Percentiles rank a stretch among this genome's conserved stretches.
These are phyloP conservation scores for Aurantiochytrium sp. DNA, from an alignment of 108 stramenopile genomes.

Conservation along the genomic window DNA sequence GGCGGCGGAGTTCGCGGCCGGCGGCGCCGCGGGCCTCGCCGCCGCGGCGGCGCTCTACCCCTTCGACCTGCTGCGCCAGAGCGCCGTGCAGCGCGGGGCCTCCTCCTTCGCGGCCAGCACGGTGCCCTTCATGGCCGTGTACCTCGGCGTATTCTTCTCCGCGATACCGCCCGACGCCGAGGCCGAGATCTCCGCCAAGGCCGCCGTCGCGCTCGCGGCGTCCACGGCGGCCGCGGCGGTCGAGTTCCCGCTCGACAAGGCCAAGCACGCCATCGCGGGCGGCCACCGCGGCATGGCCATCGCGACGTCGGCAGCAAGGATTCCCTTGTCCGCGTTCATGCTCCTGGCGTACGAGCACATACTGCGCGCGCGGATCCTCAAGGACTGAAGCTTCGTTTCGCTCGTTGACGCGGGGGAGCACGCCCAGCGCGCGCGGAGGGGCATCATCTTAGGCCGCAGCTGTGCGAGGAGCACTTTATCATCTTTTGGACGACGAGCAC, in stretches of 20 bases:
- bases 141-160: not conserved
- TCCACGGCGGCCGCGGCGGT: not conserved
- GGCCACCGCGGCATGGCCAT: not conserved
- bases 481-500: too few relatives aligned
- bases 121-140: not conserved
- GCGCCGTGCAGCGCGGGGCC: not conserved
- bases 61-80: not conserved
- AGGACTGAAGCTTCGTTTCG: too few relatives aligned
- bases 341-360: not conserved
- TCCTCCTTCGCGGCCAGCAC: not conserved
- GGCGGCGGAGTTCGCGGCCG: not conserved
- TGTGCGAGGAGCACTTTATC: too few relatives aligned
- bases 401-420: too few relatives aligned
- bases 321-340: not conserved
- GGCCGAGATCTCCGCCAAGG: not conserved
- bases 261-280: not conserved
- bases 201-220: not conserved
- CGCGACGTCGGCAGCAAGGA: not conserved
- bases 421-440: too few relatives aligned
- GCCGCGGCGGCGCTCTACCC: not conserved
- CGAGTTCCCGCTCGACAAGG: not conserved
- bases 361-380: too few relatives aligned
- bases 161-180: not conserved
- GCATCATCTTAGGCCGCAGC: too few relatives aligned
- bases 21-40: not conserved